Percentiles rank a stretch among this genome's conserved stretches.
phyloP scores from a whole-genome alignment of 768 basidiomycete species.

The Suillus alpinus region DNA sequence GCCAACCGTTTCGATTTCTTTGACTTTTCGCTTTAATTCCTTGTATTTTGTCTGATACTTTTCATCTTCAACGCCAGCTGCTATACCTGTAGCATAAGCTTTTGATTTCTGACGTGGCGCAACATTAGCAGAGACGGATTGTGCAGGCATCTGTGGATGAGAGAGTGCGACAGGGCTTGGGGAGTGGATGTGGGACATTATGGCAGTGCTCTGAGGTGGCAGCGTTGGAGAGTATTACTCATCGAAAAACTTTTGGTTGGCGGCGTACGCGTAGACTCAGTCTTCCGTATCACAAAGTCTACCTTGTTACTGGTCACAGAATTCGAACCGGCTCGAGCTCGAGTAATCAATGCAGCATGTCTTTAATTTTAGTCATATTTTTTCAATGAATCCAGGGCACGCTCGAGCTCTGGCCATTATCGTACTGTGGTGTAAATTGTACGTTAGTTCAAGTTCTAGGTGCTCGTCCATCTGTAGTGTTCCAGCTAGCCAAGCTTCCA shows the following conservation, averaged over 20 bases:
- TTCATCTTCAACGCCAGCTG: constrained; percentile 78
- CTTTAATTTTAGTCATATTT: not conserved
- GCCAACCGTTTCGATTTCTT: constrained; percentile 77
- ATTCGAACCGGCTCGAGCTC: not conserved
- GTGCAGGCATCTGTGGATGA: constrained; percentile 34
- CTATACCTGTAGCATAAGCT: constrained; percentile 55
- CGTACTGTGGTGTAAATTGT: not conserved
- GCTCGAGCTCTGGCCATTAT: not conserved
- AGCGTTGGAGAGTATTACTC: constrained; percentile 30
- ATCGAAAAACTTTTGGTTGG: constrained; percentile 17
- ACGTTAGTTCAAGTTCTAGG: not conserved
- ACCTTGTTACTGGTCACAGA: constrained; percentile 1
- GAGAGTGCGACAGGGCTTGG: constrained; percentile 47
- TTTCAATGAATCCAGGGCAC: not conserved
- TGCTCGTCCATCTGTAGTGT: not conserved
- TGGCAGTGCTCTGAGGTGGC: constrained; percentile 37
- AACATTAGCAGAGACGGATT: constrained; percentile 25
- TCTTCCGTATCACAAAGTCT: constrained; percentile 16
- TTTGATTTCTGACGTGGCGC: constrained; percentile 48
- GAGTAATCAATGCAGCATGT: not conserved
- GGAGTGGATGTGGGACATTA: constrained; percentile 68
- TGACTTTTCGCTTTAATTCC: constrained; percentile 84
- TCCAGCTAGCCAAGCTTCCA: not conserved
- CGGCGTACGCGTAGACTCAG: constrained; percentile 24
- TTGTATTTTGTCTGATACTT: constrained; percentile 89